A percentile compares a stretch with the other conserved stretches of the same genome.
These are phyloP conservation scores for Gossypium laxum DNA, from an alignment of 441 rosid genomes.

Conservation along the genomic window DNA sequence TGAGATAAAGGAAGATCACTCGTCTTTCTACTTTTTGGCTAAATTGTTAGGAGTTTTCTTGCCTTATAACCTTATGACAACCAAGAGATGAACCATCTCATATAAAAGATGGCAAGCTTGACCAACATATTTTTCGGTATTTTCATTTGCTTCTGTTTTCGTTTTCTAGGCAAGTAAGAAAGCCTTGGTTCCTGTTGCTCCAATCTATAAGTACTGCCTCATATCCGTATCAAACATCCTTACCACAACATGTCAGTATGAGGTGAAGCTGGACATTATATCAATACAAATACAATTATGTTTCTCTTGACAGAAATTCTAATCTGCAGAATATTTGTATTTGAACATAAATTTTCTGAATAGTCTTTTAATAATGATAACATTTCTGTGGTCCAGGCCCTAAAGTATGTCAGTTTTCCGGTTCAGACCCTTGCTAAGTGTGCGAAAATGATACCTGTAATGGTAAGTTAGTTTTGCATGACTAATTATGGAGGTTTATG, in stretches of 20 bases:
- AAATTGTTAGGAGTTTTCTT: not conserved
- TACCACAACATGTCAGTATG: slow-evolving; percentile 93
- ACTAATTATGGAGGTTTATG: not conserved
- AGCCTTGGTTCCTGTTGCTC: slow-evolving; percentile 84
- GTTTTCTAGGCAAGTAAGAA: slow-evolving; percentile 63
- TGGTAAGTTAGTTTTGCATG: slow-evolving; percentile 41
- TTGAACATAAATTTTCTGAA: not conserved
- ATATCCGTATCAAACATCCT: slow-evolving; percentile 72
- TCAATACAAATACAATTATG: slow-evolving; percentile 1
- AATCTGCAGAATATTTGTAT: not conserved
- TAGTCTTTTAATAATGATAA: slow-evolving; percentile 9
- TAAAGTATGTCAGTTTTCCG: slow-evolving; percentile 83
- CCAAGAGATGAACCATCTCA: not conserved
- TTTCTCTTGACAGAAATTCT: not conserved
- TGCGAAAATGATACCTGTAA: slow-evolving; percentile 91
- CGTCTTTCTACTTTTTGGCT: not conserved
- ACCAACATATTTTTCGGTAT: not conserved
- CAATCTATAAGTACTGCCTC: slow-evolving; percentile 70
- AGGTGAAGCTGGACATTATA: slow-evolving; percentile 35
- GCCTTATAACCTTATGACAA: not conserved
- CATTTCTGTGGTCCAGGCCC: slow-evolving; percentile 47
- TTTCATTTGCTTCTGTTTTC: slow-evolving; percentile 5
- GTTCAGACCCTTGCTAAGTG: slow-evolving; percentile 85
- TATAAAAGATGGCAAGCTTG: not conserved
- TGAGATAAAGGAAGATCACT: not conserved